Conservation (phyloP, 2,329 filamentous ascomycete species). For the Penicillium aurantiogriseum region DNA sequence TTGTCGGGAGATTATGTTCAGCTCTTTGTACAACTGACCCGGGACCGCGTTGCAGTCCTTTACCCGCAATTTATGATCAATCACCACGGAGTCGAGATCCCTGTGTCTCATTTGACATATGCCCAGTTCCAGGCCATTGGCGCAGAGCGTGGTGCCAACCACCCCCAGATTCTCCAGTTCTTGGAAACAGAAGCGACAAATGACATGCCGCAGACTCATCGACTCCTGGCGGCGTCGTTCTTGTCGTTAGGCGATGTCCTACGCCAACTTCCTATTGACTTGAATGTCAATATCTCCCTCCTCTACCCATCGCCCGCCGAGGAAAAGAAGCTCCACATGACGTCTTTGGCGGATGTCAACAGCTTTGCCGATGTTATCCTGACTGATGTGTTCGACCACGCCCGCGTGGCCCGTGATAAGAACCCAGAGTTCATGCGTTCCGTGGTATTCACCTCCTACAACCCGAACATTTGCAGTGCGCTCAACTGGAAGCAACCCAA, state of each 20-base stretch:
- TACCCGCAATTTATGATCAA: conserved; percentile 81
- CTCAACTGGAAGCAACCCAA: conserved; percentile 99
- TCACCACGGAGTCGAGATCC: conserved; percentile 74
- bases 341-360: conserved; percentile 80
- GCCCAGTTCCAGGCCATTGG: conserved; percentile 52
- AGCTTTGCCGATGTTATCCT: conserved; percentile 80
- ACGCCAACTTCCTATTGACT: conserved; percentile 67
- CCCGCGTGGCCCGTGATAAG: conserved; percentile 63
- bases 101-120: conserved; percentile 74
- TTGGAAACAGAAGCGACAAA: conserved; percentile 34
- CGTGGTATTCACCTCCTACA: conserved; percentile 92
- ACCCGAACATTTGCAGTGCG: conserved; percentile 83
- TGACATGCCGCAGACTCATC: conserved; percentile 65
- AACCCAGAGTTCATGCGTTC: conserved; percentile 75
- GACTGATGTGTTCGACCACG: conserved; percentile 86
- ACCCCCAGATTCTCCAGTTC: conserved; percentile 29
- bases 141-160: conserved; percentile 37
- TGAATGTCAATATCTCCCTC: conserved; percentile 90
- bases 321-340: conserved; percentile 67
- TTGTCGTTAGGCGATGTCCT: conserved; percentile 78
- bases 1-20: conserved; percentile 93
- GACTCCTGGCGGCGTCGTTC: conserved; percentile 70
- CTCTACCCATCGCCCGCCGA: conserved; percentile 78
- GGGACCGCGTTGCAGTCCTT: conserved; percentile 80
- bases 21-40: conserved; percentile 87